Conservation (phyloP, 176 grass and related monocot species). For the Carex kokanica region DNA sequence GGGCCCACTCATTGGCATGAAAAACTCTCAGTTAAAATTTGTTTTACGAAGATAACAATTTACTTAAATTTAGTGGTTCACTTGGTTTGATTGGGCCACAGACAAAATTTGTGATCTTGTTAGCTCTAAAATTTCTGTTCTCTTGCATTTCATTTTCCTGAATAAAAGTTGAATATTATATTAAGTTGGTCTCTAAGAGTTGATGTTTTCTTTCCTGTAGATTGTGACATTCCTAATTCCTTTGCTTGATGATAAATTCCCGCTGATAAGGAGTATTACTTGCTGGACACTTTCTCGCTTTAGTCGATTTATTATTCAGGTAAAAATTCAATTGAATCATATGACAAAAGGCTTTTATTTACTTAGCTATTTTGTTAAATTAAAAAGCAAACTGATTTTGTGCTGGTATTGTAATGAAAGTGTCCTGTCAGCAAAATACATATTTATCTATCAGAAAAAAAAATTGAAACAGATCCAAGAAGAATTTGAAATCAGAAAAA, state of each 20-base stretch:
- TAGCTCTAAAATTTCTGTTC: neutral
- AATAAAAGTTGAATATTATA: conserved; percentile 4
- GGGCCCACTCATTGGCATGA: neutral
- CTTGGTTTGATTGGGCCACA: neutral
- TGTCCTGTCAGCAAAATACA: neutral
- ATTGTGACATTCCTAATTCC: conserved; percentile 88
- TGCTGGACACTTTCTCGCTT: conserved; percentile 99
- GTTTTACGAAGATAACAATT: neutral
- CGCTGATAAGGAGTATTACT: conserved; percentile 96
- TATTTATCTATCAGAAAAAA: neutral
- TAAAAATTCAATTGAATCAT: conserved; percentile 25
- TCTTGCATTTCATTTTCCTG: neutral
- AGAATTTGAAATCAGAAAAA: too few relatives aligned
- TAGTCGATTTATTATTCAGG: conserved; percentile 98
- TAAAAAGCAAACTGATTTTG: neutral
- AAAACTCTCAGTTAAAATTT: neutral
- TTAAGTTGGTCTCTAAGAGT: neutral
- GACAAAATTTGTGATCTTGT: conserved; percentile 1
- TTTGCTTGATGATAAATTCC: conserved; percentile 96
- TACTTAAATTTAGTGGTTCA: neutral
- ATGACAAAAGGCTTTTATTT: conserved; percentile 18
- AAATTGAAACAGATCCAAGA: too few relatives aligned
- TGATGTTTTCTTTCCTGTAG: conserved; percentile 35
- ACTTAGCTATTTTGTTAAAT: conserved; percentile 13
- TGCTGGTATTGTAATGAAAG: neutral